Evolutionary conservation across 495 filamentous ascomycete species (phyloP).

Genomic region (Sordaria brevicollis): DNA sequence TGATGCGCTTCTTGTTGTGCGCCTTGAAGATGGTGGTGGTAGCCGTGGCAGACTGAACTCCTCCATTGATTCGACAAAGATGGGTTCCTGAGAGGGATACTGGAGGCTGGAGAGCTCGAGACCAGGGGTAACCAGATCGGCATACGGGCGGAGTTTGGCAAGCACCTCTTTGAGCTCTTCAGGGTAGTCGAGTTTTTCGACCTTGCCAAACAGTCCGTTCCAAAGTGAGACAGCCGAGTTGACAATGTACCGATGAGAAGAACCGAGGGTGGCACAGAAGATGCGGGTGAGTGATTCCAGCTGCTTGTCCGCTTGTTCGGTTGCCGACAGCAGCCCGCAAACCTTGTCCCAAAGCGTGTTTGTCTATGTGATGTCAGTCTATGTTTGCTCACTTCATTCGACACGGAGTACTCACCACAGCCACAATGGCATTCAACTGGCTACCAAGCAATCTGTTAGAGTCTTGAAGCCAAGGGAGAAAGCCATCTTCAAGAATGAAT

Average conservation of each 20-base stretch:
- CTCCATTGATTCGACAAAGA: slow-evolving; percentile 47
- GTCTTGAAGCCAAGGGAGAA: slow-evolving; percentile 54
- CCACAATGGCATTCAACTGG: slow-evolving; percentile 16
- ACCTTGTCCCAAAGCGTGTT: slow-evolving; percentile 33
- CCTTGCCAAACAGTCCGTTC: slow-evolving; percentile 32
- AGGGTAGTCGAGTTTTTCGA: slow-evolving; percentile 28
- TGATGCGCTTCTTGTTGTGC: background rate
- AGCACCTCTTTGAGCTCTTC: slow-evolving; percentile 31
- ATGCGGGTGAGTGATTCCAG: slow-evolving; percentile 29
- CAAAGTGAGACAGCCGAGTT: slow-evolving; percentile 30
- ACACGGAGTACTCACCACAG: slow-evolving; percentile 23
- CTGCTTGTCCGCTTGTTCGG: slow-evolving; percentile 21
- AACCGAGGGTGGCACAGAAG: slow-evolving; percentile 38
- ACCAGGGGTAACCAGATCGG: slow-evolving; percentile 31
- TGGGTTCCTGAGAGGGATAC: slow-evolving; percentile 16
- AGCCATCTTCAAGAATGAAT: slow-evolving; percentile 46
- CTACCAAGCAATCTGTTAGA: slow-evolving; percentile 23
- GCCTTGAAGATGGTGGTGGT: slow-evolving; percentile 10
- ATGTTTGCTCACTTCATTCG: background rate
- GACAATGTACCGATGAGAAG: slow-evolving; percentile 33
- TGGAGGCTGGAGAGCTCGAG: slow-evolving; percentile 22
- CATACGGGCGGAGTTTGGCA: slow-evolving; percentile 26
- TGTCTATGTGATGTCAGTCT: slow-evolving; percentile 22
- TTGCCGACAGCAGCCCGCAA: slow-evolving; percentile 17
- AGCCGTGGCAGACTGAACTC: slow-evolving; percentile 17